These are phyloP conservation scores for Barnettozyma californica DNA, from an alignment of 805 yeast genomes.

Conservation along the genomic window DNA sequence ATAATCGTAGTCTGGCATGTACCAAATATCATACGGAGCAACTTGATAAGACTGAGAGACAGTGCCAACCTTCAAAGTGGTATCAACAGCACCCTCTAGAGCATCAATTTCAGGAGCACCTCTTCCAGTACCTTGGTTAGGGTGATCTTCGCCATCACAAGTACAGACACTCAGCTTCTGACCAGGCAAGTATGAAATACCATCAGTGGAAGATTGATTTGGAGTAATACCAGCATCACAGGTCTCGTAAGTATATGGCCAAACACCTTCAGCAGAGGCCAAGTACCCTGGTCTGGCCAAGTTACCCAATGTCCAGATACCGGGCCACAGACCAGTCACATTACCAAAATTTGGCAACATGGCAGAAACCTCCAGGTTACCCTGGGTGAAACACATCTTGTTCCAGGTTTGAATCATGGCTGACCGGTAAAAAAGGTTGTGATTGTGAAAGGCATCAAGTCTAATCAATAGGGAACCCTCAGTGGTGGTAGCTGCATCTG, in stretches of 20 bases:
- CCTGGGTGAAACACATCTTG: slow-evolving; percentile 83
- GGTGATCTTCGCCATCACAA: slow-evolving; percentile 41
- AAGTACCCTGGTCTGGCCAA: slow-evolving; percentile 45
- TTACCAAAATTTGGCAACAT: slow-evolving; percentile 38
- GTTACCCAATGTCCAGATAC: slow-evolving; percentile 46
- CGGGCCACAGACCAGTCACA: slow-evolving; percentile 45
- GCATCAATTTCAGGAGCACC: slow-evolving; percentile 50
- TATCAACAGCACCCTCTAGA: slow-evolving; percentile 39
- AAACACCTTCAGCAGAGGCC: slow-evolving; percentile 43
- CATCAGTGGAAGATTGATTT: slow-evolving; percentile 44
- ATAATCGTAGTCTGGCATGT: slow-evolving; percentile 43
- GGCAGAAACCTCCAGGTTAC: slow-evolving; percentile 46
- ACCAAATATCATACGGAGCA: slow-evolving; percentile 51
- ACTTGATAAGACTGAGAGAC: slow-evolving; percentile 47
- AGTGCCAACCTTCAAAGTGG: slow-evolving; percentile 31
- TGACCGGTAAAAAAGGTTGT: slow-evolving; percentile 74
- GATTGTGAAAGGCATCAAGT: slow-evolving; percentile 80
- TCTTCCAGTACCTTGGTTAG: slow-evolving; percentile 42
- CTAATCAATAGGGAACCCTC: slow-evolving; percentile 66
- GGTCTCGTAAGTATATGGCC: slow-evolving; percentile 44
- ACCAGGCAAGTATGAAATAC: slow-evolving; percentile 41
- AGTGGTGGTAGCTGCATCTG: slow-evolving; percentile 77
- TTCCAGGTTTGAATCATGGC: slow-evolving; percentile 95
- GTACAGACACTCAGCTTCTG: slow-evolving; percentile 40
- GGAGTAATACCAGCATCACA: slow-evolving; percentile 49